Evolutionary conservation across 1,139 yeast genomes (phyloP), one percentile per base, ranked within the genome.

Genomic region (Diutina sp.): DNA sequence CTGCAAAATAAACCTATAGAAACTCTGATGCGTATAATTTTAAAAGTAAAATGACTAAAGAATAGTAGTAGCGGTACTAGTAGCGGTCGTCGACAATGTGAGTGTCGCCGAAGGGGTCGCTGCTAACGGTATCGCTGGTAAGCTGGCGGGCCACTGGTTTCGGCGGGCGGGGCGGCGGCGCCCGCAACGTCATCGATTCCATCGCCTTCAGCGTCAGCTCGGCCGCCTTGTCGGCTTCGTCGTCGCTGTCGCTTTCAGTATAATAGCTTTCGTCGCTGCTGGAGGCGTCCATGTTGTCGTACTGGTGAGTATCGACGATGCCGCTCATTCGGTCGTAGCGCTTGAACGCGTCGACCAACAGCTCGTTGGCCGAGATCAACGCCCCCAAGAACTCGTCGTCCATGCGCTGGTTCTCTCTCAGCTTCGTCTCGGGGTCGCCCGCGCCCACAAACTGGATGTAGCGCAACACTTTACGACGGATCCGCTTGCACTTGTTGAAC

Each of bases 331-430:
- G 57, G 60, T 91, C 96, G 67, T 83, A 90, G 59, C 75, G 71
- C 63, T 84, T 82, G 64, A 93, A 77, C 0, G 90, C 85, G 5
- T 73, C 74, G 11, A 93, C 95, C 60, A 93, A 77, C 65, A 87
- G 91, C 64, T 93, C 99, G 67, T 93, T 93, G 55, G 97, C 95
- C 61, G 82, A 86, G 59, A 93, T 82, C 62, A 93, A 76, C 56
- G 91, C 80, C 9, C 97, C 98, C 63, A 93, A 72, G 61, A 85
- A 87, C 65, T 89, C 96, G 61, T 90, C 97, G 58, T 83, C 80
- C 69, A 74, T 67, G 3, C 67, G 69, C 16, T 65, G 60, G 2
- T 68, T 68, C 57, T 67, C 75, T 1, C 63, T 59, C 6, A 66
- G 61, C 60, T 76, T 76, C 18, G 62, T 65, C 4, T 61, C 58